Percentiles rank a stretch among this genome's conserved stretches.
phyloP scores from a whole-genome alignment of 164 flowering plant genomes.

The Nymphaea colorata region DNA sequence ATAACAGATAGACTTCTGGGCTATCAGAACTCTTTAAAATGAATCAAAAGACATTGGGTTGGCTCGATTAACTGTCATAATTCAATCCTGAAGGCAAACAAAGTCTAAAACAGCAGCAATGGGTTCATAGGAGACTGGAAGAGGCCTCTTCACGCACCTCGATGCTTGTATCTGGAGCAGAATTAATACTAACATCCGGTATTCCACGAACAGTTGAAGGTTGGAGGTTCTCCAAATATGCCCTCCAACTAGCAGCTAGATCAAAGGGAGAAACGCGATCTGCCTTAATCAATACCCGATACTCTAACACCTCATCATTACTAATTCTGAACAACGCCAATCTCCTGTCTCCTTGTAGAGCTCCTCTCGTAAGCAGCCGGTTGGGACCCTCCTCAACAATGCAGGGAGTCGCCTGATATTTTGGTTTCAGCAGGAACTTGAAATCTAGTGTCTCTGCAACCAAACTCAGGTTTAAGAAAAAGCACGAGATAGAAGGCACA shows the following conservation, averaged over 20 bases:
- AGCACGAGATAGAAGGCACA: neutral
- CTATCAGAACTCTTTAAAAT: no score
- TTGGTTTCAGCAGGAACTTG: slow-evolving; percentile 91
- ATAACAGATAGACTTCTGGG: no score
- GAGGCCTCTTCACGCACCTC: slow-evolving; percentile 32
- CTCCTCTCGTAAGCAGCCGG: slow-evolving; percentile 50
- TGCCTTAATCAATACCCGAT: slow-evolving; percentile 59
- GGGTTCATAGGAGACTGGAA: no score
- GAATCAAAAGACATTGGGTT: no score
- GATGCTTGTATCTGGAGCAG: slow-evolving; percentile 28
- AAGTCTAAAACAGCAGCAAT: no score
- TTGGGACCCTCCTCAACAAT: slow-evolving; percentile 84
- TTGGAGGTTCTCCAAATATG: slow-evolving; percentile 73
- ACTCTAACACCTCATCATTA: slow-evolving; percentile 58
- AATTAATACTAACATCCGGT: slow-evolving; percentile 86
- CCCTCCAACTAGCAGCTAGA: slow-evolving; percentile 98
- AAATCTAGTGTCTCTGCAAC: slow-evolving; percentile 72
- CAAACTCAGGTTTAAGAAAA: neutral
- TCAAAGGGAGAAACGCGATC: slow-evolving; percentile 93
- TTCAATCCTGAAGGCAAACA: no score
- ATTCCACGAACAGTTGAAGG: slow-evolving; percentile 93
- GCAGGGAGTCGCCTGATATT: slow-evolving; percentile 39
- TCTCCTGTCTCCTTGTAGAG: slow-evolving; percentile 72
- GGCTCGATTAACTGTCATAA: no score
- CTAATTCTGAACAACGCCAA: slow-evolving; percentile 49